These are phyloP conservation scores for Arxiozyma heterogenica DNA, from an alignment of 1,139 yeast species.

Conservation along the genomic window DNA sequence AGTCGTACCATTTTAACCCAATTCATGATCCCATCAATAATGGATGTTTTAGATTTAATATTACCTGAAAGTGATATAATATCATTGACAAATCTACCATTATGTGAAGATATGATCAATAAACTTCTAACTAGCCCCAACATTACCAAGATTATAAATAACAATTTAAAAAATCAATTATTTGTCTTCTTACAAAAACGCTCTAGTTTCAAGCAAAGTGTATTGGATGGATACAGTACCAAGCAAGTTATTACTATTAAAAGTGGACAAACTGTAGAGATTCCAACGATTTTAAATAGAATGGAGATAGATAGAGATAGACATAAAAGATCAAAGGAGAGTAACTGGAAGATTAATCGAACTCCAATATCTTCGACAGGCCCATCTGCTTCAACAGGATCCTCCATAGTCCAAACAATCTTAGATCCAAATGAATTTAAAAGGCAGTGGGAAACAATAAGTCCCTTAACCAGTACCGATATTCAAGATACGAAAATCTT, in stretches of 20 bases:
- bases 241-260: not conserved
- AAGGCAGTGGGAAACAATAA: not conserved
- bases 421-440: not conserved
- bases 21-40: conserved; percentile 18
- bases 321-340: conserved; percentile 30
- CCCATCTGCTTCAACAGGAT: not conserved
- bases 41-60: conserved; percentile 14
- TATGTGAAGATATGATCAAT: not conserved
- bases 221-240: not conserved
- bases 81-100: conserved; percentile 17
- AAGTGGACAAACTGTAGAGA: not conserved
- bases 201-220: not conserved
- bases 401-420: not conserved
- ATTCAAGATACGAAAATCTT: not conserved
- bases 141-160: not conserved
- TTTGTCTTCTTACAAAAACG: not conserved
- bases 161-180: not conserved
- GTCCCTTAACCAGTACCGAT: not conserved
- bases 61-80: conserved; percentile 23
- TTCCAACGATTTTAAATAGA: conserved; percentile 23
- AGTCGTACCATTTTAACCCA: conserved; percentile 14
- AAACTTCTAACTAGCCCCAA: not conserved
- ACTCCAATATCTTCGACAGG: not conserved
- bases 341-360: conserved; percentile 25
- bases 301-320: conserved; percentile 31